phyloP scores from a whole-genome alignment of 768 basidiomycete genomes.

The Chalciporus pseudorubinellus region DNA sequence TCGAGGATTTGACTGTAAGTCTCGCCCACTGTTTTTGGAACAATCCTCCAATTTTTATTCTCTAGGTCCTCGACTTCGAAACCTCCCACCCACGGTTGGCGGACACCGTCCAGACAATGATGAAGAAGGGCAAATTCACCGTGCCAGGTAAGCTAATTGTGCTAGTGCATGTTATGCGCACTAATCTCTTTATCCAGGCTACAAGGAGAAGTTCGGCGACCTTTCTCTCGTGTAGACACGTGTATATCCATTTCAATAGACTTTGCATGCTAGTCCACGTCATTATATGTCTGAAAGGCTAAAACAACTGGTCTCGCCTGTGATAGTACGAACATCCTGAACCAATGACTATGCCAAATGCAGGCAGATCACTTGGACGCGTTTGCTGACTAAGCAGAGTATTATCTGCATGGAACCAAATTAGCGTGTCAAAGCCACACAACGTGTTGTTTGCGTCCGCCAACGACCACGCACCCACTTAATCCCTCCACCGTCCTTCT shows the following conservation, averaged over 20 bases:
- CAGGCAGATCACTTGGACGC: no score
- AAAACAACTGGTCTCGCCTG: background rate
- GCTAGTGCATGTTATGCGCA: background rate
- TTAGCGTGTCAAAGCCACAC: background rate
- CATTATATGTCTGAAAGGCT: background rate
- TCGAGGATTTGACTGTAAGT: conserved; percentile 92
- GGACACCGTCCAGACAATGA: conserved; percentile 90
- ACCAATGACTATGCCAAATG: no score
- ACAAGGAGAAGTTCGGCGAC: conserved; percentile 97
- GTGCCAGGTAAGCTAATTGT: conserved; percentile 71
- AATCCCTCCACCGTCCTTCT: conserved; percentile 16
- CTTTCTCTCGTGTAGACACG: conserved; percentile 78
- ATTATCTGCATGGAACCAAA: background rate
- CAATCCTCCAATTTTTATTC: background rate
- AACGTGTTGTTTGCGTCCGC: conserved; percentile 10
- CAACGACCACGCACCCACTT: conserved; percentile 1
- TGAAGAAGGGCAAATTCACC: conserved; percentile 98
- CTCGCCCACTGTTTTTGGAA: background rate
- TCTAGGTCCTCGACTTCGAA: conserved; percentile 83
- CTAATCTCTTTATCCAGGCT: conserved; percentile 44
- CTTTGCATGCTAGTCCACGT: background rate
- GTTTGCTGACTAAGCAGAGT: conserved; percentile 25
- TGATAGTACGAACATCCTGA: background rate
- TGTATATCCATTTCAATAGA: conserved; percentile 27
- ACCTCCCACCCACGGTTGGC: conserved; percentile 89